phyloP scores from a whole-genome alignment of 495 filamentous ascomycete genomes.

The Rhypophila decipiens region DNA sequence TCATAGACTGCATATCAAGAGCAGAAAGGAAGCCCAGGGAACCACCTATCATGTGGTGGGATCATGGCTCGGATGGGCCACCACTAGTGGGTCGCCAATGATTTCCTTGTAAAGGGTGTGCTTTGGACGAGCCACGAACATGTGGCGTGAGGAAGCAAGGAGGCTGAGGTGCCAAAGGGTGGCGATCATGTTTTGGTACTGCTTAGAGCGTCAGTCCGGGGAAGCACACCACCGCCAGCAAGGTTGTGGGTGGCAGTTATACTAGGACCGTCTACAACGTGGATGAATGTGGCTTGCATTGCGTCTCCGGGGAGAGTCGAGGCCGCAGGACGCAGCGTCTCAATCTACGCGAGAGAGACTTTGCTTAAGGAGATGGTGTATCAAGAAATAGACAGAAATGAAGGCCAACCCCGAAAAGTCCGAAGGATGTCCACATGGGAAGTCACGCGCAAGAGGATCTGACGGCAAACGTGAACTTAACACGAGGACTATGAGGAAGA shows the following conservation, averaged over 20 bases:
- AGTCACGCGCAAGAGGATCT: conserved; percentile 13
- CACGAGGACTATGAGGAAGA: conserved; percentile 10
- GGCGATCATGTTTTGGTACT: background rate
- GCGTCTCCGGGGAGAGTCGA: background rate
- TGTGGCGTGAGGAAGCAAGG: background rate
- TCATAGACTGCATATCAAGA: background rate
- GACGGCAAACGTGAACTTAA: conserved; percentile 7
- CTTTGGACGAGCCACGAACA: background rate
- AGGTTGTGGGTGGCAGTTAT: background rate
- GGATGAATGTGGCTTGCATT: background rate
- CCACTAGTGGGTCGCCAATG: background rate
- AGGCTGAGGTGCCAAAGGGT: background rate
- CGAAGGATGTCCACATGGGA: conserved; percentile 15
- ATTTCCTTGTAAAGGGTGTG: background rate
- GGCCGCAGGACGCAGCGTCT: background rate
- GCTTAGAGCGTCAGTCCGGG: background rate
- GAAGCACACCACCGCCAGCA: background rate
- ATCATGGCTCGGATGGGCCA: background rate
- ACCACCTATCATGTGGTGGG: background rate
- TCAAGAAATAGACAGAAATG: background rate
- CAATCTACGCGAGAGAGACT: background rate
- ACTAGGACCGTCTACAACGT: background rate
- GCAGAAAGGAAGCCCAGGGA: background rate
- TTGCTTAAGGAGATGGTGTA: background rate
- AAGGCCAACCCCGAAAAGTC: background rate